Evolutionary conservation across 2,329 filamentous ascomycete genomes (phyloP).

Genomic region (Purpureocillium takamizusanense): DNA sequence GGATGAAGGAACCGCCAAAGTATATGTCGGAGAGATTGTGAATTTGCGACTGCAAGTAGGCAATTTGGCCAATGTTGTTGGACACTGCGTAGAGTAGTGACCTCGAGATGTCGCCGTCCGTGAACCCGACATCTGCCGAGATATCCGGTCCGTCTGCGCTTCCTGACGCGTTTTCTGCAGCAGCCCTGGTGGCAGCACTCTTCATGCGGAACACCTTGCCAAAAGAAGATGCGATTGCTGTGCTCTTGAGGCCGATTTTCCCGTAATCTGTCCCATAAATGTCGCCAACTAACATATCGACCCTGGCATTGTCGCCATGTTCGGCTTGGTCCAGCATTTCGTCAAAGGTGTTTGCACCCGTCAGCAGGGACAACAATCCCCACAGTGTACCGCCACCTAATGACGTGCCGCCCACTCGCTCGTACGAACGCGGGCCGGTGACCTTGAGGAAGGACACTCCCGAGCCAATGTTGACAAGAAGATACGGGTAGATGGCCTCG

Average conservation of each 20-base stretch:
- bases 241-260: constrained; percentile 93
- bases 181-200: constrained; percentile 46
- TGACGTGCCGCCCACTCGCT: constrained; percentile 90
- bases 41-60: constrained; percentile 93
- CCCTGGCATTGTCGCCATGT: constrained; percentile 80
- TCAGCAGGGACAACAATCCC: constrained; percentile 86
- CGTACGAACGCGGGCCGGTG: constrained; percentile 74
- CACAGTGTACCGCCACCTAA: constrained; percentile 95
- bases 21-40: constrained; percentile 89
- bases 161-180: constrained; percentile 52
- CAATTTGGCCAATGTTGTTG: constrained; percentile 97
- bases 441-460: constrained; percentile 98
- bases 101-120: constrained; percentile 75
- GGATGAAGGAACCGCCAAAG: constrained; percentile 94
- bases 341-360: constrained; percentile 91
- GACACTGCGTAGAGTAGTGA: constrained; percentile 91
- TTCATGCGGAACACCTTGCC: constrained; percentile 96
- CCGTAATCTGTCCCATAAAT: constrained; percentile 95
- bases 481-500: constrained; percentile 85
- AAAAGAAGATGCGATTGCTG: constrained; percentile 90
- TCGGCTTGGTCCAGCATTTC: constrained; percentile 94
- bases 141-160: constrained; percentile 64
- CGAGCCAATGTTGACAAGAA: constrained; percentile 96
- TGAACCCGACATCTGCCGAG: constrained; percentile 46
- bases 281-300: constrained; percentile 95